Evolutionary conservation across 495 filamentous ascomycete species (phyloP).

Genomic region (Evernia prunastri): DNA sequence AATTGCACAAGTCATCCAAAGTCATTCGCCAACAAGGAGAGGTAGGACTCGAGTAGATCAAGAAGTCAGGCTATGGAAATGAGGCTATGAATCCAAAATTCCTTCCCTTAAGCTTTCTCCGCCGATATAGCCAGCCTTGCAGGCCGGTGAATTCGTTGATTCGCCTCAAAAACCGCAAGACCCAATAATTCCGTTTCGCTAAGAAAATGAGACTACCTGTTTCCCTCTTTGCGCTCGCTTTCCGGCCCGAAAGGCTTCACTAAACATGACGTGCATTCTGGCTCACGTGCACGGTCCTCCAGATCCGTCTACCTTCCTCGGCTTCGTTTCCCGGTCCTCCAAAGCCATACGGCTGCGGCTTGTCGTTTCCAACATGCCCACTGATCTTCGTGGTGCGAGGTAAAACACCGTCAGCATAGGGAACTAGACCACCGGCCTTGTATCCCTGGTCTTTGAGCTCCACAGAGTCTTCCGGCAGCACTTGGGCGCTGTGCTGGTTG

Average conservation of each 20-base stretch:
- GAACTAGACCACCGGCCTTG: not conserved
- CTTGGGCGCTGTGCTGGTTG: not conserved
- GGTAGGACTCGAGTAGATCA: no score
- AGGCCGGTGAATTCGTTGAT: no score
- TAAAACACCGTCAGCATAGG: not conserved
- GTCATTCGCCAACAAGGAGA: no score
- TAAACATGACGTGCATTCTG: not conserved
- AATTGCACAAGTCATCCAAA: no score
- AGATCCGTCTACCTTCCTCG: not conserved
- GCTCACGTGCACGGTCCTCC: conserved; percentile 3
- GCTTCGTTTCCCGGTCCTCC: not conserved
- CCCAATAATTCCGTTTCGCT: no score
- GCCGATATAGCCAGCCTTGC: no score
- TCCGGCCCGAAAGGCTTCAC: not conserved
- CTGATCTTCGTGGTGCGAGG: not conserved
- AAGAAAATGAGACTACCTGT: no score
- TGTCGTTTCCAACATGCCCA: not conserved
- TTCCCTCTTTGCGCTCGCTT: not conserved
- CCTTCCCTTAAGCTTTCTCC: no score
- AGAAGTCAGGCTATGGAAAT: no score
- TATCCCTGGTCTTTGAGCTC: not conserved
- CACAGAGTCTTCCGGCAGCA: not conserved
- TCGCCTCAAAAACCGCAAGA: no score
- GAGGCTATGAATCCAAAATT: no score
- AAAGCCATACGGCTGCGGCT: not conserved